phyloP scores from a whole-genome alignment of 2,329 filamentous ascomycete genomes.

The Plectosphaerella sp. region DNA sequence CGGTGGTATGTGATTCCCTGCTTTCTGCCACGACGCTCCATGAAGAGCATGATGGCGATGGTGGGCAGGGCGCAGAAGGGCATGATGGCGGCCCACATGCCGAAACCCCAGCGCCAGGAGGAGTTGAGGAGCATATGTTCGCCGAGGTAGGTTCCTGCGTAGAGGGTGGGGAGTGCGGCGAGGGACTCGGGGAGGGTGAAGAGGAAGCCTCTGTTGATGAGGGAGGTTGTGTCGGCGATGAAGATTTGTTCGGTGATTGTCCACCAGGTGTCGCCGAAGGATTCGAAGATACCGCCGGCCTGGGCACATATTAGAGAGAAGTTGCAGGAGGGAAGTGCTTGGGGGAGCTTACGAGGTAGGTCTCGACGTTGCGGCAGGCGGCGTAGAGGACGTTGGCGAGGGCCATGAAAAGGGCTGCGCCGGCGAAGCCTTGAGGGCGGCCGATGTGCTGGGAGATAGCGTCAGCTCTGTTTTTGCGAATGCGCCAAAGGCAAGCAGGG shows the following conservation, averaged over 20 bases:
- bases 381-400: conserved; percentile 61
- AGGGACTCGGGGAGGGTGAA: conserved; percentile 37
- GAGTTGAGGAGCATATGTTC: conserved; percentile 15
- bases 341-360: conserved; percentile 59
- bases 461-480: conserved; percentile 25
- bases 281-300: conserved; percentile 54
- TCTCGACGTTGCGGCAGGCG: conserved; percentile 49
- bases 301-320: conserved; percentile 24
- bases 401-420: conserved; percentile 37
- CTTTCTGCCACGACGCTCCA: conserved; percentile 20
- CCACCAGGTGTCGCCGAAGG: conserved; percentile 39
- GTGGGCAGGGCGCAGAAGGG: conserved; percentile 26
- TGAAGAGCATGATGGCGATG: conserved; percentile 23
- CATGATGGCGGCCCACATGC: conserved; percentile 33
- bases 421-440: conserved; percentile 38
- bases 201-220: conserved; percentile 37
- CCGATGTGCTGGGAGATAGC: conserved; percentile 46
- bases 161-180: conserved; percentile 35
- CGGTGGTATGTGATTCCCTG: neutral
- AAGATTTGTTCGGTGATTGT: conserved; percentile 31
- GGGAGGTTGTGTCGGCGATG: conserved; percentile 35
- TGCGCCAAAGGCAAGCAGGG: too few relatives aligned
- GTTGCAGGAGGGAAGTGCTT: conserved; percentile 46
- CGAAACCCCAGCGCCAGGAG: conserved; percentile 36
- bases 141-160: conserved; percentile 35